A percentile compares a stretch with the other conserved stretches of the same genome.
Conservation (phyloP, 2,329 filamentous ascomycete genomes). For the Clonostachys rosea region DNA sequence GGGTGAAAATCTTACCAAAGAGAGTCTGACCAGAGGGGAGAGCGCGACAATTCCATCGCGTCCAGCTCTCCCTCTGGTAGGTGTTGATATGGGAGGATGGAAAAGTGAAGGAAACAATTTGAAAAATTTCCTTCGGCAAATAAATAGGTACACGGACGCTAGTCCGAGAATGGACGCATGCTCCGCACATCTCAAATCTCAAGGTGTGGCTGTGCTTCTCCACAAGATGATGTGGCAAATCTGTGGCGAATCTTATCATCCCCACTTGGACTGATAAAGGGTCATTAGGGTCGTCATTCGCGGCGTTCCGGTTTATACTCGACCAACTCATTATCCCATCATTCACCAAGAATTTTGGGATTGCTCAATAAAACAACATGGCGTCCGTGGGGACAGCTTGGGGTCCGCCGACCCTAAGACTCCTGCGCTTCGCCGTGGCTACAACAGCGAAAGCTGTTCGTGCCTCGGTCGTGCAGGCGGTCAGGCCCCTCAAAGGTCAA, state of each 20-base stretch:
- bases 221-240: slow-evolving; percentile 1
- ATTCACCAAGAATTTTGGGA: too few relatives aligned
- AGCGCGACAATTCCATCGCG: background rate
- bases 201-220: background rate
- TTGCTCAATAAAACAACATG: slow-evolving; percentile 31
- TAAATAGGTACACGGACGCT: slow-evolving; percentile 10
- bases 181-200: background rate
- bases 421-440: slow-evolving; percentile 45
- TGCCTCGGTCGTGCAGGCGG: slow-evolving; percentile 38
- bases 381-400: slow-evolving; percentile 51
- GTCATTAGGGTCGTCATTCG: too few relatives aligned
- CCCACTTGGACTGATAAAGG: too few relatives aligned
- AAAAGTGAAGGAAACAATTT: slow-evolving; percentile 6
- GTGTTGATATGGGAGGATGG: slow-evolving; percentile 7
- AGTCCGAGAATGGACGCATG: background rate
- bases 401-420: slow-evolving; percentile 50
- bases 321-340: background rate
- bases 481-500: slow-evolving; percentile 37
- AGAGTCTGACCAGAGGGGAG: background rate
- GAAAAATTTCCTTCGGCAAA: slow-evolving; percentile 16
- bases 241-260: slow-evolving; percentile 1
- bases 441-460: slow-evolving; percentile 47
- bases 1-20: background rate
- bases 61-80: background rate
- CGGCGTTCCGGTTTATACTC: background rate